Conservation (phyloP, 331 rosid genomes). For the Phaseolus coccineus region DNA sequence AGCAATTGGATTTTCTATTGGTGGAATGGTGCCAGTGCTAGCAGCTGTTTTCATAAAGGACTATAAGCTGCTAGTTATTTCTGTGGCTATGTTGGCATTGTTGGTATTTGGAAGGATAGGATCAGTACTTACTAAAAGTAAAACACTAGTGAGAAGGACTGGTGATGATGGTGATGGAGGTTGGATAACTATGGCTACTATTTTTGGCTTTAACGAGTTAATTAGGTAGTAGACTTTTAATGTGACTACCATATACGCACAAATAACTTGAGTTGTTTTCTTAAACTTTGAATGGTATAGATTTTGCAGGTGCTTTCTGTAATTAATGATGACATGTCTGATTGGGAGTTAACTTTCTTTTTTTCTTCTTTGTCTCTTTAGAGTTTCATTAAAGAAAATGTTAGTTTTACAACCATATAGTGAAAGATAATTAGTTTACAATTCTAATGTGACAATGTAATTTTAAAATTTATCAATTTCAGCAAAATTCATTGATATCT, state of each 20-base stretch:
- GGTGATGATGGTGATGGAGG: conserved; percentile 67
- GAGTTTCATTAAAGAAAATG: too few relatives aligned
- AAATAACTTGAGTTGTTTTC: neutral
- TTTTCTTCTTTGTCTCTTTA: too few relatives aligned
- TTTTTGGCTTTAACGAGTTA: conserved; percentile 73
- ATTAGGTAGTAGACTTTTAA: conserved; percentile 55
- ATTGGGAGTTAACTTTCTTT: neutral
- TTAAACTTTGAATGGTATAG: neutral
- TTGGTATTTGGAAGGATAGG: conserved; percentile 64
- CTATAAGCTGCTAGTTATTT: conserved; percentile 49
- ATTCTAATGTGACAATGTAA: too few relatives aligned
- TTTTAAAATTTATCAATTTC: too few relatives aligned
- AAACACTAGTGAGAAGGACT: conserved; percentile 52
- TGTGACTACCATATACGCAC: neutral
- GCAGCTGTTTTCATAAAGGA: conserved; percentile 60
- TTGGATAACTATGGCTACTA: conserved; percentile 81
- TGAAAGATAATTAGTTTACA: too few relatives aligned
- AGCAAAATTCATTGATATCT: conserved; percentile 66
- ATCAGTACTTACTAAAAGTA: conserved; percentile 63
- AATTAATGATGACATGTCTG: neutral
- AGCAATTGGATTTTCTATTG: conserved; percentile 64
- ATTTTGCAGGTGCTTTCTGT: neutral
- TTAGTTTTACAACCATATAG: too few relatives aligned
- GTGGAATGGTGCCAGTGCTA: conserved; percentile 63
- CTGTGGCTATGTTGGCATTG: conserved; percentile 59